phyloP scores from a whole-genome alignment of 2,329 filamentous ascomycete genomes.

The Trichoderma aggressivum region DNA sequence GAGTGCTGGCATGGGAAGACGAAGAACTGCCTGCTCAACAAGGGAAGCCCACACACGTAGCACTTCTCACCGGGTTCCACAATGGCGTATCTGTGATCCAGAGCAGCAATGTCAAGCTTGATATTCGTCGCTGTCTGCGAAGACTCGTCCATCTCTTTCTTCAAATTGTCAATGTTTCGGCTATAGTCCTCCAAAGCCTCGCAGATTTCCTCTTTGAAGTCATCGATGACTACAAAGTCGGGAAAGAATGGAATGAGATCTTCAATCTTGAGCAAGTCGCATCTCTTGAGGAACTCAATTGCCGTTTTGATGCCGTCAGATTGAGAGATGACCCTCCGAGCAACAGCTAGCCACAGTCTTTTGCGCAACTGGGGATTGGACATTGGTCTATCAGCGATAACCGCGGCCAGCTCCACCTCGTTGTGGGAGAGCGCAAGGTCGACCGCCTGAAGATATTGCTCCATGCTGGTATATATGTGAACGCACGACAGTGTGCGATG shows the following conservation, averaged over 20 bases:
- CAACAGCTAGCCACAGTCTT: constrained; percentile 91
- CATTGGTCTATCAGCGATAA: constrained; percentile 82
- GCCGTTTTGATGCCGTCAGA: constrained; percentile 86
- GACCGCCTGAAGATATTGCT: constrained; percentile 88
- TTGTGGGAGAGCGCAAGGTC: constrained; percentile 87
- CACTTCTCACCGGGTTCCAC: constrained; percentile 95
- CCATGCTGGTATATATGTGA: constrained; percentile 96
- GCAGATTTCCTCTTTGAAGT: constrained; percentile 99
- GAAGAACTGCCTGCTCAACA: constrained; percentile 91
- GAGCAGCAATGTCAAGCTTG: constrained; percentile 77
- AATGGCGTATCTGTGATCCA: constrained; percentile 90
- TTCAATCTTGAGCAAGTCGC: constrained; percentile 89
- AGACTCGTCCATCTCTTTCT: constrained; percentile 93
- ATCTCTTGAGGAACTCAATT: constrained; percentile 88
- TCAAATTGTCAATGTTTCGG: constrained; percentile 81
- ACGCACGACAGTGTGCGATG: constrained; percentile 91
- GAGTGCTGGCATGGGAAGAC: constrained; percentile 98
- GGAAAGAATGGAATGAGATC: constrained; percentile 98
- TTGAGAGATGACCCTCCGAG: constrained; percentile 86
- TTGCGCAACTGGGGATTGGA: constrained; percentile 79
- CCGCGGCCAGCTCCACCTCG: constrained; percentile 83
- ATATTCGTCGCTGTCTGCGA: constrained; percentile 87
- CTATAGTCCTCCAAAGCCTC: constrained; percentile 89
- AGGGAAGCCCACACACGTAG: constrained; percentile 79
- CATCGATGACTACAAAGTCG: constrained; percentile 96